A percentile compares a stretch with the other conserved stretches of the same genome.
Conservation (phyloP, 1,284 basidiomycete species). For the Leccinum angustisporum region DNA sequence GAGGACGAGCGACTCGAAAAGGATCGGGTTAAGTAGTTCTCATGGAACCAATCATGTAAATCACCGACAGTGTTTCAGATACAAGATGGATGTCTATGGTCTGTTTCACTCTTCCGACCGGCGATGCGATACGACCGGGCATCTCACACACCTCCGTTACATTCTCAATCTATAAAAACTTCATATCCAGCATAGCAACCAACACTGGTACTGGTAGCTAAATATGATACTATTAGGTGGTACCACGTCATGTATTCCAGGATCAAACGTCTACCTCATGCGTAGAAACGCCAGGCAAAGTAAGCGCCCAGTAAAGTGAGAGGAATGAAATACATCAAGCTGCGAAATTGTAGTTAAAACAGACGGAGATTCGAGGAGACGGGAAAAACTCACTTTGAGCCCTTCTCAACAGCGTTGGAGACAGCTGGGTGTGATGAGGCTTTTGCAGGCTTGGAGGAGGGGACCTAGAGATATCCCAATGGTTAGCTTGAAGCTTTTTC, state of each 20-base stretch:
- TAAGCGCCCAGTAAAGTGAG: conserved; percentile 73
- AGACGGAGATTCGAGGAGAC: not conserved
- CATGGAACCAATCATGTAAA: not conserved
- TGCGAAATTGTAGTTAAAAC: conserved; percentile 27
- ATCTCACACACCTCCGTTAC: not conserved
- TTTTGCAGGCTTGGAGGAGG: conserved; percentile 43
- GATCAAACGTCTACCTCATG: conserved; percentile 30
- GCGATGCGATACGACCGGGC: not conserved
- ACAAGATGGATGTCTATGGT: not conserved
- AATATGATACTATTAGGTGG: conserved; percentile 9
- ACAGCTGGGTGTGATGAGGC: conserved; percentile 39
- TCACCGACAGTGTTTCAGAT: not conserved
- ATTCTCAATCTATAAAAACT: conserved; percentile 2
- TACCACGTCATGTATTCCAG: not conserved
- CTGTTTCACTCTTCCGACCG: not conserved
- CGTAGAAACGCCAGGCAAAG: conserved; percentile 80
- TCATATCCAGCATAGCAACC: conserved; percentile 25
- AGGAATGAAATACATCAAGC: conserved; percentile 79
- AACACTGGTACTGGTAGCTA: conserved; percentile 13
- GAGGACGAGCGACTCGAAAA: conserved; percentile 33
- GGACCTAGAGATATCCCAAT: conserved; percentile 7
- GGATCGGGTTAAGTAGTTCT: not conserved
- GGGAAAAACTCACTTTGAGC: conserved; percentile 59
- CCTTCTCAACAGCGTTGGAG: conserved; percentile 55
- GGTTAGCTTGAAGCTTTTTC: not conserved